phyloP scores from a whole-genome alignment of 768 basidiomycete genomes.

The Boletus tomentosulus region DNA sequence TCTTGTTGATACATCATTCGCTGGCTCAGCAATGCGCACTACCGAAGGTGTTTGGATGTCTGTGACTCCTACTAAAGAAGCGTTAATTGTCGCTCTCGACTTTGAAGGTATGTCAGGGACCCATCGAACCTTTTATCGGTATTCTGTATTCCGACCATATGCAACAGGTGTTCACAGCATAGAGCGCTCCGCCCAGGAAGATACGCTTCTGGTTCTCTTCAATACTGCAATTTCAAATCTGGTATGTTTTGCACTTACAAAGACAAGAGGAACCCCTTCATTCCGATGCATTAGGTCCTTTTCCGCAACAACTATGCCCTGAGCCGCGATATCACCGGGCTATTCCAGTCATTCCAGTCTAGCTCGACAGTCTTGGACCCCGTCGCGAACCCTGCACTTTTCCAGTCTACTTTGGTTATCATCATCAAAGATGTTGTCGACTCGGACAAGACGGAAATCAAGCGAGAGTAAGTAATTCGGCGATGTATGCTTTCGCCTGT shows the following conservation, averaged over 20 bases:
- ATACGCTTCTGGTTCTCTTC: slow-evolving; percentile 59
- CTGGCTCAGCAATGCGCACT: too few species aligned
- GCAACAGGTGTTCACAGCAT: slow-evolving; percentile 57
- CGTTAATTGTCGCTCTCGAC: too few species aligned
- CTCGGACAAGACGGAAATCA: slow-evolving; percentile 54
- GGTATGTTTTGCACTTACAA: slow-evolving; percentile 29
- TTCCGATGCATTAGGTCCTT: slow-evolving; percentile 41
- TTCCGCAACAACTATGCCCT: slow-evolving; percentile 66
- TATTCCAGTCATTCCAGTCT: slow-evolving; percentile 60
- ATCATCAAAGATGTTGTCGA: slow-evolving; percentile 70
- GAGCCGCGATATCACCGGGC: slow-evolving; percentile 55
- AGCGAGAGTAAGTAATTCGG: slow-evolving; percentile 44
- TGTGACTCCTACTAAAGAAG: too few species aligned
- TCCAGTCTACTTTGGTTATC: slow-evolving; percentile 55
- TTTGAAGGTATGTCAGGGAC: too few species aligned
- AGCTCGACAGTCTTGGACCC: slow-evolving; percentile 56
- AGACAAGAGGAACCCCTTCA: slow-evolving; percentile 19
- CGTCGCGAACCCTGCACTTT: slow-evolving; percentile 51
- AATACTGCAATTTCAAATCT: slow-evolving; percentile 64
- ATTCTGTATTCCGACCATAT: not conserved
- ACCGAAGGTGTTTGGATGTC: too few species aligned
- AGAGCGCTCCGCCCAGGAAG: slow-evolving; percentile 60
- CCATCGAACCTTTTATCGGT: not conserved
- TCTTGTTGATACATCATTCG: too few species aligned
- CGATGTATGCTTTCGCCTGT: not conserved